These are phyloP conservation scores for Xylaria longipes DNA, from an alignment of 495 filamentous ascomycete species.

Conservation along the genomic window DNA sequence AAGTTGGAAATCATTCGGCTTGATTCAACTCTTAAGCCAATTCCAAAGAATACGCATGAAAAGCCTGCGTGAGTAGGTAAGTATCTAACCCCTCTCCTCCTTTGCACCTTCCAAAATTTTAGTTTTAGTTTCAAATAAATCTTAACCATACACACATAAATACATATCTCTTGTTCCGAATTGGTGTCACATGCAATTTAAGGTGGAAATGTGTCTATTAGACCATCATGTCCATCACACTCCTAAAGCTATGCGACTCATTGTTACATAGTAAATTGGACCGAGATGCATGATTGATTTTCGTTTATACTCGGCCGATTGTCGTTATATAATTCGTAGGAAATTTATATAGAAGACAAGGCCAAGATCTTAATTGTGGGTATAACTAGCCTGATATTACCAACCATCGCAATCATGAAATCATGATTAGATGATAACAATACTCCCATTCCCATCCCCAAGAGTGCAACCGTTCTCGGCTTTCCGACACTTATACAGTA, in stretches of 20 bases:
- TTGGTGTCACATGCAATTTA: not conserved
- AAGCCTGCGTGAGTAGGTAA: not conserved
- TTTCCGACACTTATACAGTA: not conserved
- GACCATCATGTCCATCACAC: too few relatives aligned
- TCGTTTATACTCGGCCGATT: not conserved
- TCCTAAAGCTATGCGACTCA: too few relatives aligned
- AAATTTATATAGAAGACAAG: not conserved
- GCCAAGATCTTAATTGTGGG: not conserved
- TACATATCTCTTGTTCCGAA: not conserved
- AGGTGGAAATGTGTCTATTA: not conserved
- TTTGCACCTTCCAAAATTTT: too few relatives aligned
- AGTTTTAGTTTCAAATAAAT: not conserved
- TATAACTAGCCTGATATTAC: not conserved
- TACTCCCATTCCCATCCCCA: not conserved
- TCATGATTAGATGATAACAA: not conserved
- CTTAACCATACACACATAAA: not conserved
- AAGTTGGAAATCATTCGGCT: not conserved
- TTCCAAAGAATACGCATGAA: not conserved
- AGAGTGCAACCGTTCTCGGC: not conserved
- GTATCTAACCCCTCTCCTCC: not conserved
- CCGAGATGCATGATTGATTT: not conserved
- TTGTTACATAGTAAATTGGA: not conserved
- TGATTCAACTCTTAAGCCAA: not conserved
- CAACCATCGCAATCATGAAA: too few relatives aligned
- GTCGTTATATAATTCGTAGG: not conserved